phyloP scores from a whole-genome alignment of 306 rosid genomes.

The Acacia melanoxylon region DNA sequence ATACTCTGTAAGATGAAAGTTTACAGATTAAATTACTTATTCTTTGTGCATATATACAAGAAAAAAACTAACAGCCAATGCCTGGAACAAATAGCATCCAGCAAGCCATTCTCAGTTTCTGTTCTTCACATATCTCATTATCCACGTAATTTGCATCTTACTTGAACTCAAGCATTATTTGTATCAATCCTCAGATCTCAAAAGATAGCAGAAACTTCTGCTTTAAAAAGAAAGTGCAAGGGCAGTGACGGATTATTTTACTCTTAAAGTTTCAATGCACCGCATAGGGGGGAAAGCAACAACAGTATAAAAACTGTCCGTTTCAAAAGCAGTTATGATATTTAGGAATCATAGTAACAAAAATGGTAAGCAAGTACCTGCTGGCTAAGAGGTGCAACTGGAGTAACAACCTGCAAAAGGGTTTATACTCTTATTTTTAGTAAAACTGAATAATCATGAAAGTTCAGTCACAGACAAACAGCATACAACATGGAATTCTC shows the following conservation, averaged over 20 bases:
- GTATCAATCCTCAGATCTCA: background rate
- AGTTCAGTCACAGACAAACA: background rate
- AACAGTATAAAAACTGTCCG: background rate
- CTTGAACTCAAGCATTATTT: constrained; percentile 3
- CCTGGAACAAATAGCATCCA: background rate
- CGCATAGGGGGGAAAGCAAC: background rate
- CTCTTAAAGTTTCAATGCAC: background rate
- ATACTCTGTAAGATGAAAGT: background rate
- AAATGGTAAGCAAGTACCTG: constrained; percentile 61
- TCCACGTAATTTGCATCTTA: background rate
- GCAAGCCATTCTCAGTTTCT: background rate
- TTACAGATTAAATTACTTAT: background rate
- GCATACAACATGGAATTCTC: background rate
- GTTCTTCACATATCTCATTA: background rate
- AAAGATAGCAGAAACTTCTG: background rate
- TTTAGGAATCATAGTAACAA: background rate
- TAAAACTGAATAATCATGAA: background rate
- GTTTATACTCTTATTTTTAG: constrained; percentile 15
- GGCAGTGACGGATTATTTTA: too few species aligned
- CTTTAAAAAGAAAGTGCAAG: background rate
- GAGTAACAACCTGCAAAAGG: constrained; percentile 89
- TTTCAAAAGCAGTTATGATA: background rate
- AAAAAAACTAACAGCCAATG: background rate
- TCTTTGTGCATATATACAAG: background rate
- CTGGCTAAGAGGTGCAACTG: constrained; percentile 96